A percentile compares a stretch with the other conserved stretches of the same genome.
These are phyloP conservation scores for Solanum chiquidenum DNA, from an alignment of 257 asterid genomes.

Conservation along the genomic window DNA sequence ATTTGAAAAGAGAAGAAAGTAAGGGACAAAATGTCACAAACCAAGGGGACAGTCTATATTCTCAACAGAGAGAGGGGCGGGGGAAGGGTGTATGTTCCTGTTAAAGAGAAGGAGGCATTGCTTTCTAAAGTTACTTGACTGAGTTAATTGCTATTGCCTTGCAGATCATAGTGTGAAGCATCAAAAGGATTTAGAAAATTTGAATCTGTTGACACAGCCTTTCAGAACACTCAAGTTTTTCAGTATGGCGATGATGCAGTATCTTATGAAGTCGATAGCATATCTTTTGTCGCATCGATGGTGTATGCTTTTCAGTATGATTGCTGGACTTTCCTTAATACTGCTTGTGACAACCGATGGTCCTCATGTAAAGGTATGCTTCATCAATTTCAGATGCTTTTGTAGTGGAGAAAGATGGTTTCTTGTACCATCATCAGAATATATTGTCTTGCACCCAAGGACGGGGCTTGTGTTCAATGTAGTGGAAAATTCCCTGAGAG, in stretches of 20 bases:
- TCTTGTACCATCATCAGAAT: neutral
- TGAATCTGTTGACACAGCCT: conserved; percentile 62
- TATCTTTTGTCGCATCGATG: conserved; percentile 61
- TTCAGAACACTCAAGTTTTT: conserved; percentile 56
- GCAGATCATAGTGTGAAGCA: conserved; percentile 54
- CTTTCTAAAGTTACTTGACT: neutral
- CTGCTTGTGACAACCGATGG: conserved; percentile 44
- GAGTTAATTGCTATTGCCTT: conserved; percentile 12
- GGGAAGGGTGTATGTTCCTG: neutral
- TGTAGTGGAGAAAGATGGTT: neutral
- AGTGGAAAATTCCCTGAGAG: neutral
- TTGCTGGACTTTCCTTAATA: conserved; percentile 17
- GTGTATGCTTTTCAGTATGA: conserved; percentile 30
- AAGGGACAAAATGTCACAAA: neutral
- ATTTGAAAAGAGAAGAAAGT: neutral
- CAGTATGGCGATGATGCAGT: conserved; percentile 41
- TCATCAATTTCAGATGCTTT: neutral
- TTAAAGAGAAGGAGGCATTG: neutral
- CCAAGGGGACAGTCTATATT: neutral
- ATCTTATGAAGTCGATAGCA: conserved; percentile 33
- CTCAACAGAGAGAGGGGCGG: neutral
- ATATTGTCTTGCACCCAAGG: neutral
- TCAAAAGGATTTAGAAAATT: conserved; percentile 49
- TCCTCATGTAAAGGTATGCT: conserved; percentile 65
- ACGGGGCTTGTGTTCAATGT: neutral